Percentiles rank a stretch among this genome's conserved stretches.
phyloP scores from a whole-genome alignment of 129 eudicot species.

The Lonicera japonica region DNA sequence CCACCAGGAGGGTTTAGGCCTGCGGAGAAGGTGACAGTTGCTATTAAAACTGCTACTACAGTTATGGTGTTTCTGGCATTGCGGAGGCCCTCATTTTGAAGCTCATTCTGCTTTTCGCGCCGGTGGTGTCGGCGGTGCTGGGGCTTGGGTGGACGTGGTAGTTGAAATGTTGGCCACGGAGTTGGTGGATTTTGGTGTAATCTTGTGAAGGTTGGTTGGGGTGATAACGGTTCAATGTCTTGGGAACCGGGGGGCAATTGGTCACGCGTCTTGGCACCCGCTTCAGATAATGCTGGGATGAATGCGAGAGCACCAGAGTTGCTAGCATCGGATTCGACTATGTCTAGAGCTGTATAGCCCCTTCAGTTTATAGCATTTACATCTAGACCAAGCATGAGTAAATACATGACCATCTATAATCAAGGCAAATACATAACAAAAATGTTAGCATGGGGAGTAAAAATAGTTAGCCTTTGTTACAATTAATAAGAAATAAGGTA shows the following conservation, averaged over 20 bases:
- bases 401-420: conserved; percentile 37
- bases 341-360: conserved; percentile 39
- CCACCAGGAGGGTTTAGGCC: conserved; percentile 63
- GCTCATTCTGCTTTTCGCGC: conserved; percentile 33
- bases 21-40: conserved; percentile 46
- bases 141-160: conserved; percentile 5
- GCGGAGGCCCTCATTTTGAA: conserved; percentile 48
- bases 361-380: conserved; percentile 33
- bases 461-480: no score
- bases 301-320: conserved; percentile 35
- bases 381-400: conserved; percentile 35
- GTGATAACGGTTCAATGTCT: conserved; percentile 34
- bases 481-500: no score
- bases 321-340: conserved; percentile 42
- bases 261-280: conserved; percentile 40
- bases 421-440: not conserved
- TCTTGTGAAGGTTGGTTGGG: not conserved
- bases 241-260: conserved; percentile 32
- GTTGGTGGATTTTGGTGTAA: not conserved
- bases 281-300: conserved; percentile 36
- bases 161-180: no score
- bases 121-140: conserved; percentile 14
- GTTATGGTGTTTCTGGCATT: conserved; percentile 56
- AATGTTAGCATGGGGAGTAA: no score
- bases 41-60: conserved; percentile 43